Base-by-base conservation (phyloP, 352 stramenopile genomes). In the Phytophthora citrophthora region DNA sequence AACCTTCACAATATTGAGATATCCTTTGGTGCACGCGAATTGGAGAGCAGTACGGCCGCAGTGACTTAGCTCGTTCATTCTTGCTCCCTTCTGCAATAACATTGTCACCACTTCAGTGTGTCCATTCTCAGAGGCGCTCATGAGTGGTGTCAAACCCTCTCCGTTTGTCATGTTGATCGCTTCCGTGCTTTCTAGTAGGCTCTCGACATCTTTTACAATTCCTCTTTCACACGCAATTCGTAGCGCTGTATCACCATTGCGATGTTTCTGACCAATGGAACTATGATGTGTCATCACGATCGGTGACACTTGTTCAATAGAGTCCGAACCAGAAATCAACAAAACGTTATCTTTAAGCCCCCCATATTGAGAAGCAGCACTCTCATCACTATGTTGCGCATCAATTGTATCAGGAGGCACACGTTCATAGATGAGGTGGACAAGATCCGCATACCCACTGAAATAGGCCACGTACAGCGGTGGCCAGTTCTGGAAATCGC, bases 401-500 rank as follows among this genome's bases (percentile, higher is more conserved):
- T 49, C 10, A 4, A 44, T 50, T 23, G 34, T 38, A 2, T 56
- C 44, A 36, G 45, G 9, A 32, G 27, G 27, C 7, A 32, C 27
- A 10, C 27, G 3, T 1, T 32, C 27, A 32, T 32, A 32, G 6
- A 32, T 32, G 15, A 31, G 61, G 11, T 70, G 54, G 12, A 70
- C 61, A 2, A 70, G 38, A 13, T 70, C 61, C 0, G 23, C 39
- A 13, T 64, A 70, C 1, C 61, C 61, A n/a, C 61, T 70, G 40
- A 70, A 60, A 51, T 59, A 70, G 3, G 54, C 54, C 3, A 60
- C 61, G n/a, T 47, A 50, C 31, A 70, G 10, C 5, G 61, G 38
- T 3, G 47, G 18, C 61, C 61, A 65, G 20, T 54, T 55, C 24
- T 51, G 54, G 32, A 61, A 70, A 64, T 70, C 61, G 12, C 61